These are phyloP conservation scores for Paecilomyces dactylethromorphus DNA, from an alignment of 2,329 filamentous ascomycete species.

Conservation along the genomic window DNA sequence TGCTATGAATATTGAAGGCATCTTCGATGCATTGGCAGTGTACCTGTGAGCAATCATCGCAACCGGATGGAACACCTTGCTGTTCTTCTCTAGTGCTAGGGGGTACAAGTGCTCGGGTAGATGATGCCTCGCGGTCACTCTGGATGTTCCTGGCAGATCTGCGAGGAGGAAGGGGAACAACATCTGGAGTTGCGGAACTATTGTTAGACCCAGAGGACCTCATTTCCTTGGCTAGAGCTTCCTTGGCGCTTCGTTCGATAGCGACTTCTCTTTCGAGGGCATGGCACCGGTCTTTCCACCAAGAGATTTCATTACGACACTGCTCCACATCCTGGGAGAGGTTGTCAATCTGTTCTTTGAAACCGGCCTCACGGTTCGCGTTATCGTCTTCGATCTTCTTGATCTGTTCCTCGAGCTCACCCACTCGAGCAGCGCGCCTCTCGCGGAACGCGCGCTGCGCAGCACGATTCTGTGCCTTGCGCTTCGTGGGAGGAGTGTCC, in stretches of 20 bases:
- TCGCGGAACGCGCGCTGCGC: conserved; percentile 89
- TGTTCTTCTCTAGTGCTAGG: conserved; percentile 11
- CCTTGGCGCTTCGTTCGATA: conserved; percentile 35
- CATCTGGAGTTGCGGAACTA: conserved; percentile 21
- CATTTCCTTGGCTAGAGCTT: conserved; percentile 37
- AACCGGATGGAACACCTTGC: conserved; percentile 48
- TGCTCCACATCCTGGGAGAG: conserved; percentile 63
- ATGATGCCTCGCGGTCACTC: not conserved
- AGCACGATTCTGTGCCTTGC: conserved; percentile 89
- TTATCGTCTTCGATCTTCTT: conserved; percentile 43
- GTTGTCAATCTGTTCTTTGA: conserved; percentile 47
- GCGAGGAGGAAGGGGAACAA: conserved; percentile 33
- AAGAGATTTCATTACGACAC: conserved; percentile 47
- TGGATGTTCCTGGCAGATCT: conserved; percentile 12
- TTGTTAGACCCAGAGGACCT: conserved; percentile 22
- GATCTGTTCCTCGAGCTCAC: conserved; percentile 53
- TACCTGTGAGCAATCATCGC: conserved; percentile 58
- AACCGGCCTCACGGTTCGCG: conserved; percentile 41
- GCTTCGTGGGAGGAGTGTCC: conserved; percentile 85
- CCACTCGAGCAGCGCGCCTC: conserved; percentile 74
- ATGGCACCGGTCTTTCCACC: conserved; percentile 50
- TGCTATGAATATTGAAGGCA: conserved; percentile 40
- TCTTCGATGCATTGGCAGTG: conserved; percentile 58
- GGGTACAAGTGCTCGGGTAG: not conserved
- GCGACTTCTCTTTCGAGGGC: conserved; percentile 57